Base-by-base conservation (phyloP, 2,329 filamentous ascomycete species). In the Huntiella abstrusa region DNA sequence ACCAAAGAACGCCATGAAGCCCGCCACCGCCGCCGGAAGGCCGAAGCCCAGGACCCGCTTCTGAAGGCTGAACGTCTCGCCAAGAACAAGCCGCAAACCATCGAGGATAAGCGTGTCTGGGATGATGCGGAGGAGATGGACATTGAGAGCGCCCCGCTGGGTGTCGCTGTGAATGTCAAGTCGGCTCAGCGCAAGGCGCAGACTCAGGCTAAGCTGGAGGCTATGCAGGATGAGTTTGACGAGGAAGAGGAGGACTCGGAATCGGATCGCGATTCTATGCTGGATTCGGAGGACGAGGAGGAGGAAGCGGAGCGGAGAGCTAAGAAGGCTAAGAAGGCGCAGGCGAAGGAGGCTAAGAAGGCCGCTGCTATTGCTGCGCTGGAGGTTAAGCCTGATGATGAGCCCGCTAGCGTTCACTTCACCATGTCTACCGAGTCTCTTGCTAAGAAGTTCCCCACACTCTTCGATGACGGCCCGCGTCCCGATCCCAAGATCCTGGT, bases 41-140 rank as follows among this genome's bases (percentile, higher is more conserved):
- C 87, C 57, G 91, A 98, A 62, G 74, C 80, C 52, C 83, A 80
- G 60, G 76, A 95, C 56, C 87, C 88, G 2, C 71, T 75, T 49
- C 63, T 94, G 50, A 76, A 77, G 54, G 75, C 75, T 51, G 73
- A 80, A 53, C 75, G 91, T 55, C 67, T 88, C 51, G 77, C 76
- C 50, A 75, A 73, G 53, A 94, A 94, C 64, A 71, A 86, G 38
- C 82, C 91, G 0, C 61, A 75, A 46, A 93, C 85, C 0, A 71
- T 94, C 49, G 87, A 95, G 55, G 75, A 77, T 55, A 94, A 94
- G 67, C 76, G 91, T 59, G 77, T 84, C 32, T 96, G 85, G 84
- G 87, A 95, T 55, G 78, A 87, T 45, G 73, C 74, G 43, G 77
- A 77, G 41, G 71, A 71, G 47, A 35, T 51, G 34, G 51, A 52